Base-by-base conservation (phyloP, 2,329 filamentous ascomycete genomes). In the Annulohypoxylon truncatum region DNA sequence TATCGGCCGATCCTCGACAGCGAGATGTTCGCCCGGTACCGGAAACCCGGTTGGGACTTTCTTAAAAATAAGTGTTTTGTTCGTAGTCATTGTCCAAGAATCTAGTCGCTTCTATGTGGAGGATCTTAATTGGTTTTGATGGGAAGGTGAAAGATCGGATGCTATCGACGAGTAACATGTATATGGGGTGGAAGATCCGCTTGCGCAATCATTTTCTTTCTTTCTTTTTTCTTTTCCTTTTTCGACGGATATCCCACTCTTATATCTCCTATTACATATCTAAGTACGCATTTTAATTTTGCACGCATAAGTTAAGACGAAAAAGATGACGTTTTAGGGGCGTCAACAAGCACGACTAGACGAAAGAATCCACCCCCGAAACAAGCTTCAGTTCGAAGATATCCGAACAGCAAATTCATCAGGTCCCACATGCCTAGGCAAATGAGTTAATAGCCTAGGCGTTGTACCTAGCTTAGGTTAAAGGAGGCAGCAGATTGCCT, bases 61-160 rank as follows among this genome's bases (percentile, higher is more conserved):
- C 76, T 87, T 89, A 83, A 90, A 93, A 77, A 92, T 82, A 71
- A 93, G 78, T 46, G 82, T 85, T 82, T 92, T 92, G 84, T 92
- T 93, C 66, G 86, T 82, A 70, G 79, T 76, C 79, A 81, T 82
- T 46, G 12, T 64, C 13, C 18, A 8, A n/a, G 40, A 7, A 22
- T 47, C 18, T 38, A 13, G 3, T 46, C n/a, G 5, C 26, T 33
- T 46, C n/a, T 13, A 13, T 3, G 18, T 40, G 15, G 2, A 33
- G 22, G 29, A 50, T 50, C 1, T n/a, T 31, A 15, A 24, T 5
- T 31, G 13, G 24, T n/a, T 20, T 18, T 12, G 26, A 18, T 20
- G 13, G 22, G 28, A 10, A n/a, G 31, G 22, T 13, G 24, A 29
- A 15, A 13, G 24, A 24, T 8, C 18, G 6, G 24, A n/a, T 48